These are phyloP conservation scores for Wickerhamomyces mucosus DNA, from an alignment of 805 yeast genomes.

Conservation along the genomic window DNA sequence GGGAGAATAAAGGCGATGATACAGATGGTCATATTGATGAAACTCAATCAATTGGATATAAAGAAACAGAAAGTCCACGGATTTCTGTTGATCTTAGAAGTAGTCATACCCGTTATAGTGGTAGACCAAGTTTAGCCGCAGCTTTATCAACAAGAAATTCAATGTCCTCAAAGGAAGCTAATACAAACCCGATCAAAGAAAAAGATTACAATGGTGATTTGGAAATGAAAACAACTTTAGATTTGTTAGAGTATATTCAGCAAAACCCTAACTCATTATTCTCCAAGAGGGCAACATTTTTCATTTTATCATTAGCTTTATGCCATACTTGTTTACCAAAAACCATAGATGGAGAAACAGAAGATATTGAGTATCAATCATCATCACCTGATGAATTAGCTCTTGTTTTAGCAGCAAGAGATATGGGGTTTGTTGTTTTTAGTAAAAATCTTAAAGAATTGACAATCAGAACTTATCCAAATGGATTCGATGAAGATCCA, in stretches of 20 bases:
- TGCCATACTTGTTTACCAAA: conserved; percentile 90
- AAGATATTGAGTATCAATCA: conserved; percentile 72
- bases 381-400: conserved; percentile 97
- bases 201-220: neutral
- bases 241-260: conserved; percentile 63
- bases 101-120: conserved; percentile 32
- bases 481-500: conserved; percentile 64
- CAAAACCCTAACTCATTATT: conserved; percentile 59
- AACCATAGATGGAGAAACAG: conserved; percentile 26
- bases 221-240: conserved; percentile 44
- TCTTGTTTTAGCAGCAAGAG: conserved; percentile 87
- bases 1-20: neutral
- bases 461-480: conserved; percentile 69
- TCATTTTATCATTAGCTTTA: conserved; percentile 70
- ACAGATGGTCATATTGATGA: conserved; percentile 11
- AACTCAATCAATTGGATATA: neutral
- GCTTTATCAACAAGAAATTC: conserved; percentile 16
- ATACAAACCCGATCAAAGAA: neutral
- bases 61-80: conserved; percentile 10
- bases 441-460: conserved; percentile 55
- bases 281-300: conserved; percentile 67
- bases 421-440: conserved; percentile 80
- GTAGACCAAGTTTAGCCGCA: conserved; percentile 53
- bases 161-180: neutral
- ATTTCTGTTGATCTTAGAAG: conserved; percentile 31